Percentiles rank a stretch among this genome's conserved stretches.
Evolutionary conservation across 73 alveolate genomes (phyloP).

Genomic region (Paramecium pentaurelia): DNA sequence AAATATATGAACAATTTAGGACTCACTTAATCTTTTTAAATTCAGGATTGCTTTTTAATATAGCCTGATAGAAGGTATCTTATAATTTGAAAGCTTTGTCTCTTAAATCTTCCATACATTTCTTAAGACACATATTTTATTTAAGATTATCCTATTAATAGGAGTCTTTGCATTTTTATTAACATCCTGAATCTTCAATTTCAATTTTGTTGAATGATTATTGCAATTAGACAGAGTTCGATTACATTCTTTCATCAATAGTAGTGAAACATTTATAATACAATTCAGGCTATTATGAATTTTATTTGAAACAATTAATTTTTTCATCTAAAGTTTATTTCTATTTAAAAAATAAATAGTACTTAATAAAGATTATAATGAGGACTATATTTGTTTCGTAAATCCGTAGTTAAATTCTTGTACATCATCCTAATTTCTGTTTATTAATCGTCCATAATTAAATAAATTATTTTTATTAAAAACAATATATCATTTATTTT

Average conservation of each 20-base stretch:
- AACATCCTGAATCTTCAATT: slow-evolving; percentile 22
- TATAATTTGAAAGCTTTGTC: slow-evolving; percentile 9
- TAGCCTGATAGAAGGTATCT: background rate
- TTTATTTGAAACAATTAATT: background rate
- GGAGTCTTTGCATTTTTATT: background rate
- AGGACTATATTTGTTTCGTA: slow-evolving; percentile 30
- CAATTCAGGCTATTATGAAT: background rate
- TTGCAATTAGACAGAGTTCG: background rate
- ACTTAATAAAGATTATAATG: slow-evolving; percentile 40
- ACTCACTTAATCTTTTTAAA: background rate
- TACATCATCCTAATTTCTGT: slow-evolving; percentile 39
- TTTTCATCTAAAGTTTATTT: slow-evolving; percentile 35
- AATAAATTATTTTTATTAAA: background rate
- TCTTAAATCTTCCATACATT: slow-evolving; percentile 35
- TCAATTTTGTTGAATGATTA: background rate
- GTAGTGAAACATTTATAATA: background rate
- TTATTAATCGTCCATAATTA: slow-evolving; percentile 35
- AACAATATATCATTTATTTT: background rate
- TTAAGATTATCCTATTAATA: background rate
- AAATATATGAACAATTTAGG: background rate
- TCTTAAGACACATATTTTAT: background rate
- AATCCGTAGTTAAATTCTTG: background rate
- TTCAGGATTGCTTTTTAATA: slow-evolving; percentile 17
- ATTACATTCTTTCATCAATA: slow-evolving; percentile 18
- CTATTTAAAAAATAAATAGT: background rate